Base-by-base conservation (phyloP, 2,329 filamentous ascomycete species). In the Elsinoe necatrix region DNA sequence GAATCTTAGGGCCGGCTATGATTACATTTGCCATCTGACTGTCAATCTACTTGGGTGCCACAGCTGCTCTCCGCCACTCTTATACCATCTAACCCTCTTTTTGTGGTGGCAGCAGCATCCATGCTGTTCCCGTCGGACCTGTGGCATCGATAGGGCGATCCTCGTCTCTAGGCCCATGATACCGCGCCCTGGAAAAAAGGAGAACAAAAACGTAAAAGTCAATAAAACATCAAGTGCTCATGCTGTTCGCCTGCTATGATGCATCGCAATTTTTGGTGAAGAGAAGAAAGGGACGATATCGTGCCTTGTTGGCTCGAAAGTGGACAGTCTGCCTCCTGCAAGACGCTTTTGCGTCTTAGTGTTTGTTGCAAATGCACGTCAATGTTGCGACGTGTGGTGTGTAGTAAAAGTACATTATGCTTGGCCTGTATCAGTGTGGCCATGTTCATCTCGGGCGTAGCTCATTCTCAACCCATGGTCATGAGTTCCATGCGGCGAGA, bases 401-500 rank as follows among this genome's bases (percentile, higher is more conserved):
- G 41, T 42, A 18, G 25, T 56, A 56, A 45, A 42, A 55, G 54
- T 56, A 56, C 54, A 56, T 48, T 56, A 56, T 25, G 21, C 29
- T 29, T 14, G 54, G 21, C 54, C 27, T 45, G 21, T 47, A 41
- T 47, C 18, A 29, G 18, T 52, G 48, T 31, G 42, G 42, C 54
- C 42, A 20, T 34, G 20, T n/a, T 56, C 54, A 27, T 56, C 29
- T 56, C 54, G 54, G 34, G 54, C 54, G 20, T 48, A 47, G 54
- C 42, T 47, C 48, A 23, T 48, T 55, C 55, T 61, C 55, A 63
- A 54, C 60, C 61, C 35, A 65, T 60, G 16, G 62, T 64, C 63
- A 64, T 65, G 41, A 64, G 52, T 42, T 61, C 62, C 60, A 64
- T 59, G 42, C 61, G 59, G 21, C 51, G 48, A 34, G 57, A 58